Conservation (phyloP, 1,139 yeast genomes). For the Yamadazyma mexicana region DNA sequence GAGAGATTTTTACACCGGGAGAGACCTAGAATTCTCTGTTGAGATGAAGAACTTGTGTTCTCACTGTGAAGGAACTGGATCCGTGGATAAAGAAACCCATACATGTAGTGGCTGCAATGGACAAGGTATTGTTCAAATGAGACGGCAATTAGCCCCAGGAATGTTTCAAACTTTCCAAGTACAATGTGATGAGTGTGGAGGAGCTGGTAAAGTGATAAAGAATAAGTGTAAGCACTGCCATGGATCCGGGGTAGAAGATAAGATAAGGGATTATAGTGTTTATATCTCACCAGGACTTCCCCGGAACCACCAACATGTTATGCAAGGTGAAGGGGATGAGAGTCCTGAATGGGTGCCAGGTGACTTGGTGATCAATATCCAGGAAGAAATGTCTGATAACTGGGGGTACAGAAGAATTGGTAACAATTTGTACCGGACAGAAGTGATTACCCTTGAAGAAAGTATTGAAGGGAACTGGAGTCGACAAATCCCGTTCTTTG, state of each 20-base stretch:
- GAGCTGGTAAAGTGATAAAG: slow-evolving; percentile 67
- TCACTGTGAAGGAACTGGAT: slow-evolving; percentile 80
- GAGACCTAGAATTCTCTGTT: slow-evolving; percentile 58
- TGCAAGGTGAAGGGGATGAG: slow-evolving; percentile 81
- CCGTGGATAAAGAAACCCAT: slow-evolving; percentile 70
- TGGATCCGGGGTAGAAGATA: slow-evolving; percentile 66
- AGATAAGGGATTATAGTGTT: slow-evolving; percentile 56
- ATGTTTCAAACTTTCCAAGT: slow-evolving; percentile 85
- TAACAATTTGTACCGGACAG: slow-evolving; percentile 74
- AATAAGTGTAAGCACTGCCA: slow-evolving; percentile 67
- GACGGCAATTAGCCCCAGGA: slow-evolving; percentile 82
- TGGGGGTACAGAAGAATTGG: slow-evolving; percentile 88
- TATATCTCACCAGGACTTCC: slow-evolving; percentile 71
- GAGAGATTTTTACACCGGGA: slow-evolving; percentile 70
- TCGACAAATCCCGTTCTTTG: slow-evolving; percentile 65
- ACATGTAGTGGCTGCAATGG: slow-evolving; percentile 74
- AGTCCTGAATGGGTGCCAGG: slow-evolving; percentile 83
- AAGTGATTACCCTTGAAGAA: slow-evolving; percentile 69
- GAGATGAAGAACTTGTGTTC: slow-evolving; percentile 74
- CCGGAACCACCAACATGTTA: slow-evolving; percentile 56
- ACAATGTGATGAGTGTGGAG: slow-evolving; percentile 77
- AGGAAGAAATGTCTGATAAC: slow-evolving; percentile 54
- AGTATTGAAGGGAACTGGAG: slow-evolving; percentile 81
- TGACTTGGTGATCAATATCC: slow-evolving; percentile 61
- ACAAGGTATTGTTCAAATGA: slow-evolving; percentile 63